A percentile compares a stretch with the other conserved stretches of the same genome.
Conservation (phyloP, 441 rosid species). For the Populus hybrid region DNA sequence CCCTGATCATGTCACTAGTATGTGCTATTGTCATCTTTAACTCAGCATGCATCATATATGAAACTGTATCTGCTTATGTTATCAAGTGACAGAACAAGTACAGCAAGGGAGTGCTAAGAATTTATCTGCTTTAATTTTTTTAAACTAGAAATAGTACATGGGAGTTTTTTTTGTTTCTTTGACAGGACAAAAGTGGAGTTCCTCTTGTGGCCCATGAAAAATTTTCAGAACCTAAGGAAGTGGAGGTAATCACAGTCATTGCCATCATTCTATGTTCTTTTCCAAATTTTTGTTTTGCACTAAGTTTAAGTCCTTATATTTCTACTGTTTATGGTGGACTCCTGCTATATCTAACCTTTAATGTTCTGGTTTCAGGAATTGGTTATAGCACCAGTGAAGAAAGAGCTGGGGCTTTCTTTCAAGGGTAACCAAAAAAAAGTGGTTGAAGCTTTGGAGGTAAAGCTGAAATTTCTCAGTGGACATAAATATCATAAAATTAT, state of each 20-base stretch:
- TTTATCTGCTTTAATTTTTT: not conserved
- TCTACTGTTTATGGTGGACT: not conserved
- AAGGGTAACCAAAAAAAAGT: conserved; percentile 62
- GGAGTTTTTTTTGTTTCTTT: not conserved
- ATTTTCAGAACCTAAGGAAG: conserved; percentile 65
- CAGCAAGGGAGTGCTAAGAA: not conserved
- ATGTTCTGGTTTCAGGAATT: conserved; percentile 44
- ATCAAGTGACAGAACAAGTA: not conserved
- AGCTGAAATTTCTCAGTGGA: not conserved
- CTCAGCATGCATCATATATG: not conserved
- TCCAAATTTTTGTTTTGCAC: not conserved
- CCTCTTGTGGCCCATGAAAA: conserved; percentile 68
- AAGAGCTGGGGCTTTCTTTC: conserved; percentile 69
- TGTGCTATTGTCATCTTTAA: not conserved
- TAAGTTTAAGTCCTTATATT: not conserved
- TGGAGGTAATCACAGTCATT: conserved; percentile 45
- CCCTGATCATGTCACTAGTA: not conserved
- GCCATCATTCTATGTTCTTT: not conserved
- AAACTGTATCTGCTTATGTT: not conserved
- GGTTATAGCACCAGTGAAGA: conserved; percentile 58
- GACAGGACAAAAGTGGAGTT: conserved; percentile 64
- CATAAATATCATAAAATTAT: not conserved
- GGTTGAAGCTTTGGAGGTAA: conserved; percentile 76
- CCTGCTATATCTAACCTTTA: not conserved
- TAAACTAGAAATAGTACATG: not conserved